phyloP scores from a whole-genome alignment of 768 basidiomycete genomes.

The Symmetrospora coprosmae region DNA sequence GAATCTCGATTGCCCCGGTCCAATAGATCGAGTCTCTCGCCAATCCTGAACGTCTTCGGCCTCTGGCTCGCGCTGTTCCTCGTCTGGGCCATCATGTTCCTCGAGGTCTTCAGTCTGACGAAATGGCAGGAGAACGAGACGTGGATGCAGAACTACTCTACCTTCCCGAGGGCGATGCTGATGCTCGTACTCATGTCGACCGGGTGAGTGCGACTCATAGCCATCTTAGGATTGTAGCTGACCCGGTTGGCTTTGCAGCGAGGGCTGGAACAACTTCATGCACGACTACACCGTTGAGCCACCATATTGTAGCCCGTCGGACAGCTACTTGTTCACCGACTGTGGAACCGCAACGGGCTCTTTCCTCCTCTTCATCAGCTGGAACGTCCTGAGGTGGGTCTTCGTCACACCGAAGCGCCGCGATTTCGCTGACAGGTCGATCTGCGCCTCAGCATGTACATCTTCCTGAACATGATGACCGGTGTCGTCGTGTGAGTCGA shows the following conservation, averaged over 20 bases:
- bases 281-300: constrained; percentile 52
- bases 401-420: not conserved
- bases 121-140: constrained; percentile 64
- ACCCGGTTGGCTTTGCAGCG: constrained; percentile 43
- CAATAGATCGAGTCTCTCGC: constrained; percentile 66
- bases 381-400: constrained; percentile 89
- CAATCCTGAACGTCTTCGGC: constrained; percentile 65
- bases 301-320: constrained; percentile 50
- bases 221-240: constrained; percentile 18
- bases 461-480: constrained; percentile 91
- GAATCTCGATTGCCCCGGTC: not conserved
- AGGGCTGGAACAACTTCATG: constrained; percentile 96
- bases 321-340: constrained; percentile 51
- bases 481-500: constrained; percentile 41
- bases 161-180: constrained; percentile 62
- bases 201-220: constrained; percentile 48
- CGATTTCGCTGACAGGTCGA: not conserved
- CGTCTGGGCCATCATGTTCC: constrained; percentile 73
- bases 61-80: constrained; percentile 83
- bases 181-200: constrained; percentile 88
- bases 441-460: constrained; percentile 48
- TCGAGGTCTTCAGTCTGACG: constrained; percentile 82
- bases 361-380: constrained; percentile 73
- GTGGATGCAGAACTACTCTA: constrained; percentile 60
- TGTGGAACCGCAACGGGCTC: constrained; percentile 74